A percentile compares a stretch with the other conserved stretches of the same genome.
phyloP scores from a whole-genome alignment of 768 basidiomycete species.

The Sporobolomyces roseus region DNA sequence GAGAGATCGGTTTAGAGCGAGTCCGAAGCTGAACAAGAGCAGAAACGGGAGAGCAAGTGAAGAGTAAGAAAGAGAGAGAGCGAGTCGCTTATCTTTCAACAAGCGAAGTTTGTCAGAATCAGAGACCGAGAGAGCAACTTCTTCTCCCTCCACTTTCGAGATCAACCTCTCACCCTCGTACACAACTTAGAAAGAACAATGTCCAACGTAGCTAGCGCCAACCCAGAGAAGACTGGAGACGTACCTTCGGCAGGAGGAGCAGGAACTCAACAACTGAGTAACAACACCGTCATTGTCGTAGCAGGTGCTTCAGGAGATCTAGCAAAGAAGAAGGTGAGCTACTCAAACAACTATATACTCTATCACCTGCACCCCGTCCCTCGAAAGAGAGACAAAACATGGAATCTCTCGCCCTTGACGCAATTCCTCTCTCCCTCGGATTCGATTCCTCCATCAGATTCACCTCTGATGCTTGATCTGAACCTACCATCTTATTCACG shows the following conservation, averaged over 20 bases:
- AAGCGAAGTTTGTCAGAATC: background rate
- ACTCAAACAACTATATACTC: no score
- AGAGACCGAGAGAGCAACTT: background rate
- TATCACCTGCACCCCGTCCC: no score
- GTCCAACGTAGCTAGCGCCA: constrained; percentile 14
- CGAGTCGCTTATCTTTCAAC: background rate
- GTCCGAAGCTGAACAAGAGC: background rate
- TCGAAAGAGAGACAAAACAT: no score
- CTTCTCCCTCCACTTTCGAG: background rate
- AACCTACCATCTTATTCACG: no score
- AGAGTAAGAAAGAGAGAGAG: background rate
- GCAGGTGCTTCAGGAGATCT: constrained; percentile 95
- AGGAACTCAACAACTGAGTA: constrained; percentile 12
- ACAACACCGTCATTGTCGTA: constrained; percentile 52
- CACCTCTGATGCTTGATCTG: no score
- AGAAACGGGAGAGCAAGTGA: background rate
- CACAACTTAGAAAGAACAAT: background rate
- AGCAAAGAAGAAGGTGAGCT: constrained; percentile 88
- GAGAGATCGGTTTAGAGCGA: no score
- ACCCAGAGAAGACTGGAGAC: constrained; percentile 26
- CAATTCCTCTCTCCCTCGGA: no score
- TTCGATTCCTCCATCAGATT: no score
- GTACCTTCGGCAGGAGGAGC: constrained; percentile 11
- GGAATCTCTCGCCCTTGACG: no score
- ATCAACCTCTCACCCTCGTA: background rate